These are phyloP conservation scores for Chamaenerion angustifolium DNA, from an alignment of 345 rosid genomes.

Conservation along the genomic window DNA sequence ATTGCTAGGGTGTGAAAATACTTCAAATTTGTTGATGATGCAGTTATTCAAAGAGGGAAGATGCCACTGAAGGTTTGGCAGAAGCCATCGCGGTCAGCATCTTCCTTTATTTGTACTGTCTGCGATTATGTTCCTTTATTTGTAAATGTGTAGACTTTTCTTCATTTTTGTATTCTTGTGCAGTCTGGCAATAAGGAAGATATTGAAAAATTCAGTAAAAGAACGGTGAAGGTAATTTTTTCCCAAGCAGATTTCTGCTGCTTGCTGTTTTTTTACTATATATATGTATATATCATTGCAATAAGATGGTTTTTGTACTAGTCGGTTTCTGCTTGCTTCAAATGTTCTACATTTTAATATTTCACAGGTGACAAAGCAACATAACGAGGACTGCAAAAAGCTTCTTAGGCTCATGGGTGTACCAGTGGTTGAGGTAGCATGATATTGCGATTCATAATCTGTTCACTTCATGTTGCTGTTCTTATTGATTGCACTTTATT, in stretches of 20 bases:
- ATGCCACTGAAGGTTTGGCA: slow-evolving; percentile 57
- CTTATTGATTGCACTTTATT: too few species aligned
- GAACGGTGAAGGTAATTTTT: slow-evolving; percentile 86
- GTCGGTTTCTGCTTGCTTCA: too few species aligned
- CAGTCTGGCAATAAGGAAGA: slow-evolving; percentile 76
- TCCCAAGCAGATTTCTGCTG: neutral
- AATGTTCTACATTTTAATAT: neutral
- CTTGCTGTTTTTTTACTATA: neutral
- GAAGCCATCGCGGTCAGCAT: slow-evolving; percentile 51
- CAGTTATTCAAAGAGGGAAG: slow-evolving; percentile 74
- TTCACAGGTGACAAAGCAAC: slow-evolving; percentile 70
- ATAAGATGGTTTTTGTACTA: neutral
- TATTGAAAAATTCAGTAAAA: slow-evolving; percentile 85
- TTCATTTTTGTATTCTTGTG: slow-evolving; percentile 1
- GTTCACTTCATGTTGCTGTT: too few species aligned
- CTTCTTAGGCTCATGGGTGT: slow-evolving; percentile 85
- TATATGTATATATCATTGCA: neutral
- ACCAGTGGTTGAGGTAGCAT: too few species aligned
- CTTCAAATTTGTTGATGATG: slow-evolving; percentile 6
- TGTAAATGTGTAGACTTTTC: neutral
- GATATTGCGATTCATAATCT: neutral
- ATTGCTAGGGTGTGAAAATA: neutral
- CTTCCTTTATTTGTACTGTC: slow-evolving; percentile 1
- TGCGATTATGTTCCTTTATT: neutral
- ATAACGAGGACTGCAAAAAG: slow-evolving; percentile 85